Base-by-base conservation (phyloP, 2,329 filamentous ascomycete genomes). In the Chaetomium globosum region DNA sequence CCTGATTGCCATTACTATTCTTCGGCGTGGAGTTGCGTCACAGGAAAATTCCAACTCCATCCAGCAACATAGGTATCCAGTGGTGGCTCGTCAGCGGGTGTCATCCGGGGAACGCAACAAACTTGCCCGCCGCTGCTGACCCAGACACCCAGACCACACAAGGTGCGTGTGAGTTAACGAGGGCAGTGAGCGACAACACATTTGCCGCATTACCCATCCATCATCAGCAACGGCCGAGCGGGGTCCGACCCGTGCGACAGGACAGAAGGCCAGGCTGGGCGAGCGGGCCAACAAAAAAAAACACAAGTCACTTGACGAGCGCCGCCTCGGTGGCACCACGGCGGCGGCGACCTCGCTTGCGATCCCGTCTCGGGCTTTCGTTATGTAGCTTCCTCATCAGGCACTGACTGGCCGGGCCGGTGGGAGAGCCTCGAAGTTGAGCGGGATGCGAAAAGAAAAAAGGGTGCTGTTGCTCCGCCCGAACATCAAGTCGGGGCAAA, bases 301-400 rank as follows among this genome's bases (percentile, higher is more conserved):
- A 8, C 21, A 53, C 23, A 19, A 53, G 61, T 66, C 61, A 66
- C 61, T 64, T 64, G 65, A 66, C 58, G 53, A 53, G 33, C 57
- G 61, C 65, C 46, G 43, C 65, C 26, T 54, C 63, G 54, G 54
- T 33, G 52, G 46, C 63, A 61, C 55, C 63, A 61, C 54, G 49
- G 49, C 49, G 36, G 21, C 48, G 26, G 51, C 26, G 52, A 30
- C 36, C 63, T 33, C 13, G 16, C 54, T 52, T 56, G 31, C 12
- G 39, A 16, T 56, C 53, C n/a, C 19, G 16, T 23, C 21, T 48
- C 54, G 54, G 19, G 48, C 55, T 63, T 59, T 48, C 39, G 39
- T n/a, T 19, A 43, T 43, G 48, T 58, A 64, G 63, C 67, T 69
- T 67, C 67, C 67, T 61, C 61, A 63, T 69, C 63, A 65, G 65